Evolutionary conservation across 2,329 filamentous ascomycete species (phyloP).

Genomic region (Colletotrichum sp.): DNA sequence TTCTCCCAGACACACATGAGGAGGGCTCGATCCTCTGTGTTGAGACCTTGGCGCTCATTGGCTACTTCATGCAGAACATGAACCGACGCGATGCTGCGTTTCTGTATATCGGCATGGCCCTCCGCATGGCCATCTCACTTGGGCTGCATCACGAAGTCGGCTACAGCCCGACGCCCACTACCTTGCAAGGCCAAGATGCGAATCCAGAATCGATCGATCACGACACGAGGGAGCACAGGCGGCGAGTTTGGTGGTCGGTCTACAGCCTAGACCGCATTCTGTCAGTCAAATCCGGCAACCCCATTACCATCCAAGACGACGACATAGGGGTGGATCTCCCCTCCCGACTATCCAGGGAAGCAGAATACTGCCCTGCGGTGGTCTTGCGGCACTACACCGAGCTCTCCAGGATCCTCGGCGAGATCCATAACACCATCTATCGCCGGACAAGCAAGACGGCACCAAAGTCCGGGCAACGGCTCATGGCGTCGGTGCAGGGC

Average conservation of each 20-base stretch:
- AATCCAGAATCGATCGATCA: not conserved
- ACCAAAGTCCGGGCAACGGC: conserved; percentile 47
- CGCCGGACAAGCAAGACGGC: conserved; percentile 39
- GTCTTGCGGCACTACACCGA: conserved; percentile 32
- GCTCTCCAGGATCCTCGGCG: conserved; percentile 32
- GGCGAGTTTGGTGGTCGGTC: conserved; percentile 39
- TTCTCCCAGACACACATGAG: conserved; percentile 60
- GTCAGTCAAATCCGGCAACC: conserved; percentile 35
- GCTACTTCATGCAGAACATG: conserved; percentile 63
- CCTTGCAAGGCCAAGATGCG: not conserved
- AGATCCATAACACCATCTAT: conserved; percentile 45
- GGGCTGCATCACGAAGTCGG: conserved; percentile 60
- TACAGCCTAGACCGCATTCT: conserved; percentile 38
- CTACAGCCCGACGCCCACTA: not conserved
- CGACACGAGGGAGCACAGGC: conserved; percentile 46
- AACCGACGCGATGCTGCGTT: conserved; percentile 60
- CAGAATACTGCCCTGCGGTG: conserved; percentile 32
- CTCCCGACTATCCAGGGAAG: conserved; percentile 28
- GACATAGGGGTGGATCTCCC: conserved; percentile 37
- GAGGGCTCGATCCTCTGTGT: conserved; percentile 59
- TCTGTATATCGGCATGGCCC: conserved; percentile 56
- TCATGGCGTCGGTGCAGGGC: conserved; percentile 54
- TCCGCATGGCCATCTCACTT: conserved; percentile 62
- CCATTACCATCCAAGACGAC: conserved; percentile 32
- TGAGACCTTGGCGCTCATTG: conserved; percentile 57